Evolutionary conservation across 495 filamentous ascomycete species (phyloP).

Genomic region (Penicillium dipodomyicola): DNA sequence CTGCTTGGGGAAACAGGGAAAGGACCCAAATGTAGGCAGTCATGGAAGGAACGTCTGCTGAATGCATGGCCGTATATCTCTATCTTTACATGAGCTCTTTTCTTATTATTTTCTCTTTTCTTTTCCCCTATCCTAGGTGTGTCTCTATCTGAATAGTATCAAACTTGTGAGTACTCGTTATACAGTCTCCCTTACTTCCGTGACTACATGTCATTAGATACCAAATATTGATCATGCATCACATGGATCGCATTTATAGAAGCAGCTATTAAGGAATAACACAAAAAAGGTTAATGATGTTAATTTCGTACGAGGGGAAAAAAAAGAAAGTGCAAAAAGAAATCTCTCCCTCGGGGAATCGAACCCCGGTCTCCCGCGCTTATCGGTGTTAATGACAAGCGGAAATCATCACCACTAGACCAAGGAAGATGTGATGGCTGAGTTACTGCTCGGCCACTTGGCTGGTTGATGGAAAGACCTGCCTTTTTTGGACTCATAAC

Average conservation of each 20-base stretch:
- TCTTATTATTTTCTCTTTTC: too few relatives aligned
- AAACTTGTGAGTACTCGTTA: too few relatives aligned
- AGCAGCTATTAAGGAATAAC: too few relatives aligned
- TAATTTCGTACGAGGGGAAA: too few relatives aligned
- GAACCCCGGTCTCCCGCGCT: slow-evolving; percentile 54
- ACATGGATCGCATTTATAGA: too few relatives aligned
- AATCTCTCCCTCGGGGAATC: slow-evolving; percentile 52
- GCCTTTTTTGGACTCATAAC: neutral
- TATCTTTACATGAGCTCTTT: neutral
- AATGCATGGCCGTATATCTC: neutral
- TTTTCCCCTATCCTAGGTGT: too few relatives aligned
- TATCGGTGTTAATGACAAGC: slow-evolving; percentile 48
- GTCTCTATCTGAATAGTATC: too few relatives aligned
- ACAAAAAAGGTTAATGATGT: too few relatives aligned
- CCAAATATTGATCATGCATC: too few relatives aligned
- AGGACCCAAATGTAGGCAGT: neutral
- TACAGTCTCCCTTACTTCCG: too few relatives aligned
- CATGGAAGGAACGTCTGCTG: neutral
- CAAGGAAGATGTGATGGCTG: slow-evolving; percentile 32
- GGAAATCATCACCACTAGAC: slow-evolving; percentile 57
- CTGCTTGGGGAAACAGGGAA: neutral
- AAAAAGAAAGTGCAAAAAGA: slow-evolving; percentile 18
- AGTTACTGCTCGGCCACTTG: slow-evolving; percentile 36
- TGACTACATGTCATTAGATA: too few relatives aligned
- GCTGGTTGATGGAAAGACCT: neutral